Base-by-base conservation (phyloP, 148 eudicot species). In the Hydrangea macrophylla region DNA sequence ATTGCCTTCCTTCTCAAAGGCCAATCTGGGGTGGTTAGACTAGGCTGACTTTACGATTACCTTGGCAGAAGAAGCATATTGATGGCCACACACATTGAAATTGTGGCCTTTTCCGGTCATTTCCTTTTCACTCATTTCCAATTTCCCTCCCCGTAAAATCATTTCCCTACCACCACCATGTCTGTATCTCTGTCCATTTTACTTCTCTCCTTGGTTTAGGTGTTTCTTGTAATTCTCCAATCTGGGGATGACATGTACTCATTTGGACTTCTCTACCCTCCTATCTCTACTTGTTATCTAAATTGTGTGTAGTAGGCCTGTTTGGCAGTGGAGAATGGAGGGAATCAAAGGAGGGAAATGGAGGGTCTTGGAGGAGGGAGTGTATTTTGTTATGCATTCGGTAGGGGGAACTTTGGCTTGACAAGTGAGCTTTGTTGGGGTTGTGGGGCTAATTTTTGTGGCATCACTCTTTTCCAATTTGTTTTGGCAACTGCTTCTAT, bases 401-500 rank as follows among this genome's bases (percentile, higher is more conserved):
- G 78, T 76, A 9, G 73, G 80, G 78, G 25, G 68, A 0, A 78
- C 80, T 24, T 54, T 73, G 59, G 72, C 73, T 23, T 78, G 85
- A 78, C 85, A 82, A 69, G 45, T 82, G 1, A 61, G 80, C 51
- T 72, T 63, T 17, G 67, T 78, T 33, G 80, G 85, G 42, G 76
- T 82, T 4, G 78, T 82, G 37, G 85, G 85, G 9, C 67, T 79
- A 55, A 64, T 79, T 20, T 82, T 71, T 63, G 15, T 82, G 71
- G 85, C 82, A 0, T 69, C 85, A 23, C 70, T 82, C n/a, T 82
- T 78, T 36, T 75, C 85, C n/a, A 82, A 82, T 67, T 78, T 70
- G n/a, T 2, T 33, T 67, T 28, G 72, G 75, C 57, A 75, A n/a
- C n/a, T n/a, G n/a, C n/a, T n/a, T n/a, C n/a, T n/a, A n/a, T n/a